Conservation (phyloP, 2,329 filamentous ascomycete genomes). For the Colletotrichum chrysophilum region DNA sequence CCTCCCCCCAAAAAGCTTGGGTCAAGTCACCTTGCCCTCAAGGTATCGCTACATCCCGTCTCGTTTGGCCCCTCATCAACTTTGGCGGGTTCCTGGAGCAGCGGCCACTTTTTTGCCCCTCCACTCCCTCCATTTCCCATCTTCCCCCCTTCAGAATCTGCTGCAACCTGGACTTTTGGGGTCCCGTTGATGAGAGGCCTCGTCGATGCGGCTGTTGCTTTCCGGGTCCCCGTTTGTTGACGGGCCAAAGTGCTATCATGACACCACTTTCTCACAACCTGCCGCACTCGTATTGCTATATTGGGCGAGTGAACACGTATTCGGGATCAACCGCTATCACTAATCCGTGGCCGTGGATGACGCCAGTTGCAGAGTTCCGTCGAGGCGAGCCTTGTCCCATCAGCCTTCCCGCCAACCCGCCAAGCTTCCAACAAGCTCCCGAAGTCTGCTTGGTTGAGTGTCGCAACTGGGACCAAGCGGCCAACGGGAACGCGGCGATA, state of each 20-base stretch:
- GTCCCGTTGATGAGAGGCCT: neutral
- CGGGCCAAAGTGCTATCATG: slow-evolving; percentile 6
- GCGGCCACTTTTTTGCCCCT: slow-evolving; percentile 13
- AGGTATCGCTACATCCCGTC: slow-evolving; percentile 5
- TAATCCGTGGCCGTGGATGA: neutral
- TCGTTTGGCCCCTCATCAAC: neutral
- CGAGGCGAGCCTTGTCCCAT: neutral
- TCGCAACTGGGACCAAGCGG: neutral
- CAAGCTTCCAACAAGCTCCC: slow-evolving; percentile 11
- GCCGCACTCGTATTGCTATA: neutral
- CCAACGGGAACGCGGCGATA: slow-evolving; percentile 17
- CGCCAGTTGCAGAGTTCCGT: neutral
- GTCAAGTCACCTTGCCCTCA: neutral
- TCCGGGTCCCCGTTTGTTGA: slow-evolving; percentile 8
- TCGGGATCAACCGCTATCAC: neutral
- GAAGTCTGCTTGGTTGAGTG: neutral
- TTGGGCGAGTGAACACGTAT: neutral
- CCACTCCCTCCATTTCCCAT: slow-evolving; percentile 7
- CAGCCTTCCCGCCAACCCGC: neutral
- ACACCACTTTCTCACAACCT: slow-evolving; percentile 7
- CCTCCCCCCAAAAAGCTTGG: slow-evolving; percentile 4
- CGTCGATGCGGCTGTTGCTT: slow-evolving; percentile 1
- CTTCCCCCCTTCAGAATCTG: neutral
- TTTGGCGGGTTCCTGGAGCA: slow-evolving; percentile 15
- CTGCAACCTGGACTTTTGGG: neutral